phyloP scores from a whole-genome alignment of 495 filamentous ascomycete species.

The Annulohypoxylon maeteangense region DNA sequence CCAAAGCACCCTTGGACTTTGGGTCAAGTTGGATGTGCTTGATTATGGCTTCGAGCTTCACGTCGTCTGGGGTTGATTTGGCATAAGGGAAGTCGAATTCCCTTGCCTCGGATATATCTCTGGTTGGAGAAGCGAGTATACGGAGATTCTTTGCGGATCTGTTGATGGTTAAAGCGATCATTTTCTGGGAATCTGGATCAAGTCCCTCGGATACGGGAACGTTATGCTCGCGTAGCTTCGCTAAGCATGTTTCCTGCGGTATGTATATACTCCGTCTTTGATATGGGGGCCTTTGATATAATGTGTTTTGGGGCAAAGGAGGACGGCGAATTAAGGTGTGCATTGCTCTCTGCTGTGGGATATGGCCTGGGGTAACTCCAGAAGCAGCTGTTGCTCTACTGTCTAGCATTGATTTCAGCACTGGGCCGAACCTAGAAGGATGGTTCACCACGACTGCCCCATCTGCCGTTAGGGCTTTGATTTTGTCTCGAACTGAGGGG shows the following conservation, averaged over 20 bases:
- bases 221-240: constrained; percentile 65
- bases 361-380: constrained; percentile 16
- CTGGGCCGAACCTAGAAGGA: constrained; percentile 80
- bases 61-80: constrained; percentile 42
- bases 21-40: constrained; percentile 63
- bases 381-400: constrained; percentile 25
- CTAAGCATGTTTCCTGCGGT: constrained; percentile 65
- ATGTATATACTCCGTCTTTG: constrained; percentile 70
- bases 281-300: background rate
- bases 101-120: constrained; percentile 52
- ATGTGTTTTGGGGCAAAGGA: background rate
- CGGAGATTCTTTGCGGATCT: constrained; percentile 71
- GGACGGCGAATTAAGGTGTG: constrained; percentile 57
- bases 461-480: constrained; percentile 72
- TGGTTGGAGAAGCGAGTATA: constrained; percentile 69
- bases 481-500: constrained; percentile 71
- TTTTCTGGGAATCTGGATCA: constrained; percentile 46
- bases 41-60: constrained; percentile 53
- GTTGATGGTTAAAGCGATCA: constrained; percentile 73
- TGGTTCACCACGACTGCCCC: constrained; percentile 83
- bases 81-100: constrained; percentile 72
- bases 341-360: constrained; percentile 58
- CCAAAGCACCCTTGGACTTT: constrained; percentile 55
- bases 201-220: constrained; percentile 60
- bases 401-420: constrained; percentile 66